Evolutionary conservation across 805 yeast genomes (phyloP).

Genomic region (Brettanomyces anomalus): DNA sequence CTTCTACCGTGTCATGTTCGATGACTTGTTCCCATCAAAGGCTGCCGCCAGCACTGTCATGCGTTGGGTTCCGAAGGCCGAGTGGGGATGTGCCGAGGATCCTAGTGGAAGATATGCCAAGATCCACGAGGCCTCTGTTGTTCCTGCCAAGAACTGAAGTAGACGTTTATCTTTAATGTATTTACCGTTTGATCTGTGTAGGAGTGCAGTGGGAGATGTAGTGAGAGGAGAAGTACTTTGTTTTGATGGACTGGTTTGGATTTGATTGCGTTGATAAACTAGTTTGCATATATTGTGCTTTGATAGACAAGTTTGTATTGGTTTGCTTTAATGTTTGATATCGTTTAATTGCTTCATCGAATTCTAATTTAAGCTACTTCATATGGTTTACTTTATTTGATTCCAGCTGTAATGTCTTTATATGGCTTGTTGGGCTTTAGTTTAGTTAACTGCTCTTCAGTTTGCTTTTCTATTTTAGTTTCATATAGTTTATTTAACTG

Average conservation of each 20-base stretch:
- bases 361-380: no score
- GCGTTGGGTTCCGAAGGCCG: slow-evolving; percentile 99
- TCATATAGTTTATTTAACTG: no score
- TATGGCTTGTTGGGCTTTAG: no score
- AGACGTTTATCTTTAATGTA: neutral
- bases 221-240: neutral
- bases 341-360: no score
- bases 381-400: no score
- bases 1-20: slow-evolving; percentile 97
- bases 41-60: slow-evolving; percentile 95
- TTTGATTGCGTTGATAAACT: neutral
- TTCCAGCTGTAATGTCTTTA: no score
- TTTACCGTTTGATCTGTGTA: neutral
- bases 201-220: neutral
- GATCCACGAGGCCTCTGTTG: slow-evolving; percentile 71
- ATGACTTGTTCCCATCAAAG: slow-evolving; percentile 79
- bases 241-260: neutral
- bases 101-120: slow-evolving; percentile 97
- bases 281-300: no score
- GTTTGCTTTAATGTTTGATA: no score
- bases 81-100: slow-evolving; percentile 99
- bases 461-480: no score
- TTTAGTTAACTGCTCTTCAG: no score
- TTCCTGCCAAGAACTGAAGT: neutral
- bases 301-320: no score